Percentiles rank a stretch among this genome's conserved stretches.
These are phyloP conservation scores for Phialemoniopsis sp. DNA, from an alignment of 2,329 filamentous ascomycete genomes.

Conservation along the genomic window DNA sequence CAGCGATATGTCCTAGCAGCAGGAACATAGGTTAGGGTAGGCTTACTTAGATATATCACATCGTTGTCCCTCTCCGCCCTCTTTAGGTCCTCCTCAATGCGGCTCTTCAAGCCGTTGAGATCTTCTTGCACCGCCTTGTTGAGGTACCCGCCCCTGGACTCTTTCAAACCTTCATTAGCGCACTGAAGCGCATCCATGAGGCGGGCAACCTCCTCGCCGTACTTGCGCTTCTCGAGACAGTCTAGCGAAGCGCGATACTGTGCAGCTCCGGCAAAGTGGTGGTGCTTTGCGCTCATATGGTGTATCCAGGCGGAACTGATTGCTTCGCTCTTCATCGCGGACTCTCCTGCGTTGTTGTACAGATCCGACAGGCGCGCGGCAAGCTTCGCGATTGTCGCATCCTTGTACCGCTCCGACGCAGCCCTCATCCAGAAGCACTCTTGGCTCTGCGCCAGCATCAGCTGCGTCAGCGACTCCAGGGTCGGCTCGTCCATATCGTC, in stretches of 20 bases:
- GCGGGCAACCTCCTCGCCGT: constrained; percentile 90
- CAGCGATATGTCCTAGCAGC: constrained; percentile 14
- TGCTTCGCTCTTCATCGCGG: constrained; percentile 81
- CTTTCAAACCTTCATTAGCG: constrained; percentile 81
- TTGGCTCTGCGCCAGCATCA: constrained; percentile 84
- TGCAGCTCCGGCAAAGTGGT: constrained; percentile 93
- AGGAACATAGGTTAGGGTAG: background rate
- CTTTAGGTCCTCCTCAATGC: constrained; percentile 83
- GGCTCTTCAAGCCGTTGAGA: constrained; percentile 75
- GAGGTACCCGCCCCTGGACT: constrained; percentile 68
- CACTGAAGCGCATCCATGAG: constrained; percentile 78
- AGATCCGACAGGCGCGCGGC: constrained; percentile 87
- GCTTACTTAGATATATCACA: constrained; percentile 78
- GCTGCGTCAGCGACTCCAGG: constrained; percentile 74
- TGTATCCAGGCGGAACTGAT: constrained; percentile 96
- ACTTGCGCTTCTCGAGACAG: constrained; percentile 87
- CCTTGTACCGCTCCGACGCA: constrained; percentile 89
- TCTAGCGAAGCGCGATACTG: constrained; percentile 90
- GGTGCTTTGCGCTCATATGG: constrained; percentile 93
- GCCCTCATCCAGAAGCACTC: constrained; percentile 99
- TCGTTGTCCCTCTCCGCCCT: constrained; percentile 95
- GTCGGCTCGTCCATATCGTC: constrained; percentile 95
- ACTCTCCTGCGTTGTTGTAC: constrained; percentile 80
- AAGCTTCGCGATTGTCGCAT: constrained; percentile 85
- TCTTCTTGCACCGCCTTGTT: constrained; percentile 80